Percentiles rank a stretch among this genome's conserved stretches.
These are phyloP conservation scores for Eucalyptus shirleyi DNA, from an alignment of 345 rosid genomes.

Conservation along the genomic window DNA sequence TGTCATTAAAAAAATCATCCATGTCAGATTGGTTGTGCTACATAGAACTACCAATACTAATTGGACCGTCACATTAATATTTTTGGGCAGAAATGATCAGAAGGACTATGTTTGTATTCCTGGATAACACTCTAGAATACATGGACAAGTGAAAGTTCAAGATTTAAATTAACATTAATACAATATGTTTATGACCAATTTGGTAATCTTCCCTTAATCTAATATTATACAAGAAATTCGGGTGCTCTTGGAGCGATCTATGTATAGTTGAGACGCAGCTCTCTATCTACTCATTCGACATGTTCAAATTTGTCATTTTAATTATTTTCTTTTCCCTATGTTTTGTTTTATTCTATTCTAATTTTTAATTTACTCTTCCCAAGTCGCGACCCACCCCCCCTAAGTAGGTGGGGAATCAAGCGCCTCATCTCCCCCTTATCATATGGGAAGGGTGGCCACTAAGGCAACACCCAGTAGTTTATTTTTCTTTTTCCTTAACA, in stretches of 20 bases:
- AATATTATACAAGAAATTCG: background rate
- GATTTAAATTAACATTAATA: too few species aligned
- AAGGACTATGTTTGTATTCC: background rate
- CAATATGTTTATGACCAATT: background rate
- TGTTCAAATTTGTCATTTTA: background rate
- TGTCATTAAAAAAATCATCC: background rate
- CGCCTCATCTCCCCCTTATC: accelerated
- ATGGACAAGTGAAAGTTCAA: background rate
- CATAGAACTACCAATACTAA: background rate
- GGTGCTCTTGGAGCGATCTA: background rate
- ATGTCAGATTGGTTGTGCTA: background rate
- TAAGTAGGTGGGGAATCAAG: too few species aligned
- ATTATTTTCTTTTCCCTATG: background rate
- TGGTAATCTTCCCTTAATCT: background rate
- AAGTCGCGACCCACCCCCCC: accelerated
- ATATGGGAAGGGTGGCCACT: too few species aligned
- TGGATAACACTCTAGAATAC: background rate
- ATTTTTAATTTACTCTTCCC: too few species aligned
- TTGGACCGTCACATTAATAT: background rate
- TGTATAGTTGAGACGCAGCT: background rate
- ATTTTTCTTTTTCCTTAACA: background rate
- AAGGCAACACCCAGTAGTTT: accelerated
- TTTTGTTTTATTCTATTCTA: too few species aligned
- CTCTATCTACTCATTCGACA: background rate
- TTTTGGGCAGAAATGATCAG: background rate